These are phyloP conservation scores for Recurvomyces mirabilis DNA, from an alignment of 495 filamentous ascomycete species.

Conservation along the genomic window DNA sequence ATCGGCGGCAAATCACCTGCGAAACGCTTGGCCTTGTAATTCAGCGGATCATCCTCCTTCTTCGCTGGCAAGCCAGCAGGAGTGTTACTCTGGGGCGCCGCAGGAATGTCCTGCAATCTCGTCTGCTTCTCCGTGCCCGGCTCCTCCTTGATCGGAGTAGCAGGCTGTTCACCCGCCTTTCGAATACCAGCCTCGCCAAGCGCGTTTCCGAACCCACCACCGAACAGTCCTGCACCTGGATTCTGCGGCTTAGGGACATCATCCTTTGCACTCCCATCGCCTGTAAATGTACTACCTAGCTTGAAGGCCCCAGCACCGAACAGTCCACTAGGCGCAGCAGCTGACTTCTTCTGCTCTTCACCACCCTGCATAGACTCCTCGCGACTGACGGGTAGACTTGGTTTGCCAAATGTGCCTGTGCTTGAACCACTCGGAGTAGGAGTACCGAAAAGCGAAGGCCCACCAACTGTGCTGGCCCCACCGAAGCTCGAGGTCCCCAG, in stretches of 20 bases:
- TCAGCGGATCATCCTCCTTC: slow-evolving; percentile 1
- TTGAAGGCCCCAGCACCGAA: slow-evolving; percentile 56
- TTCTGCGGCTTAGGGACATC: slow-evolving; percentile 41
- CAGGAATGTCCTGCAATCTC: slow-evolving; percentile 28
- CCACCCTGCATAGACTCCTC: slow-evolving; percentile 18
- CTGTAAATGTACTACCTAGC: slow-evolving; percentile 70
- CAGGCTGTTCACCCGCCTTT: slow-evolving; percentile 28
- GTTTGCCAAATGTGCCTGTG: slow-evolving; percentile 14
- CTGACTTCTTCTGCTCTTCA: slow-evolving; percentile 8
- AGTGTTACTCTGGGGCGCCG: slow-evolving; percentile 37
- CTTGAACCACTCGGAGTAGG: slow-evolving; percentile 5
- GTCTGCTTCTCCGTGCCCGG: slow-evolving; percentile 44
- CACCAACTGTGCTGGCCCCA: slow-evolving; percentile 12
- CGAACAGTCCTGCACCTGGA: slow-evolving; percentile 32
- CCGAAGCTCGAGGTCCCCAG: slow-evolving; percentile 26
- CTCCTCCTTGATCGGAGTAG: slow-evolving; percentile 43
- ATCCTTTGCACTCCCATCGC: slow-evolving; percentile 53
- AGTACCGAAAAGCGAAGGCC: slow-evolving; percentile 15
- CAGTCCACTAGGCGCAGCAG: slow-evolving; percentile 14
- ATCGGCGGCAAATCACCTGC: slow-evolving; percentile 8
- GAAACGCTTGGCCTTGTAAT: slow-evolving; percentile 3
- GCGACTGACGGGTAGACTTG: slow-evolving; percentile 6
- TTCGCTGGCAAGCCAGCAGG: slow-evolving; percentile 26
- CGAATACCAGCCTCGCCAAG: slow-evolving; percentile 37
- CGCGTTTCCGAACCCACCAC: slow-evolving; percentile 38